phyloP scores from a whole-genome alignment of 129 eudicot genomes.

The Flaveria sonorensis region DNA sequence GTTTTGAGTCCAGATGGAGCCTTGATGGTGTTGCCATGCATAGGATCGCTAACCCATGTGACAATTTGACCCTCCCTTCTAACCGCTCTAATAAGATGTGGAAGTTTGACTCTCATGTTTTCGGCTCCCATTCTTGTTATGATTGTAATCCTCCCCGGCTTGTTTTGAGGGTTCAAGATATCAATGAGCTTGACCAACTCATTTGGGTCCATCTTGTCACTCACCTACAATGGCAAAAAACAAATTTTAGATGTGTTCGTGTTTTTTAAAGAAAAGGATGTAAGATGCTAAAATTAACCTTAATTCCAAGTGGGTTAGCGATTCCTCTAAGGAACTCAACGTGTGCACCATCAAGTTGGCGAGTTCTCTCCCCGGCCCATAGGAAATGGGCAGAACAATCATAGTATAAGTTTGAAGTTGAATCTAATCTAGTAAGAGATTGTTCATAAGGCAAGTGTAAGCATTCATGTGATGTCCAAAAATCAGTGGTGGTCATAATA shows the following conservation, averaged over 20 bases:
- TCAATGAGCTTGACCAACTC: constrained; percentile 90
- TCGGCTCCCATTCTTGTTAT: constrained; percentile 95
- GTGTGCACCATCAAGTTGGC: constrained; percentile 94
- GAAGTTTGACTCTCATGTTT: constrained; percentile 95
- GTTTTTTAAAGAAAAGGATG: background rate
- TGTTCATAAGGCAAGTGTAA: constrained; percentile 88
- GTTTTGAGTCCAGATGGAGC: constrained; percentile 94
- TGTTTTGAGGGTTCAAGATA: constrained; percentile 80
- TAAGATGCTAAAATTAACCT: constrained; percentile 44
- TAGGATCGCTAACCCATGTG: constrained; percentile 96
- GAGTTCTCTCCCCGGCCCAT: constrained; percentile 95
- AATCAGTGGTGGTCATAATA: constrained; percentile 80
- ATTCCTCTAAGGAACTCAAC: constrained; percentile 90
- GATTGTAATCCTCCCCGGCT: constrained; percentile 87
- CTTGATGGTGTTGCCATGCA: constrained; percentile 95
- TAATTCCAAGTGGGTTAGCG: constrained; percentile 91
- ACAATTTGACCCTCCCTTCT: constrained; percentile 81
- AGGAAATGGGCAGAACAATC: constrained; percentile 92
- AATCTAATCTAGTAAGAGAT: constrained; percentile 77
- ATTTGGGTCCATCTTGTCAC: constrained; percentile 88
- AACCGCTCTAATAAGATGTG: constrained; percentile 89
- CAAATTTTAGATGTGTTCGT: constrained; percentile 13
- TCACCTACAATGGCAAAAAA: constrained; percentile 57
- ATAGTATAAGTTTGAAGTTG: constrained; percentile 77
- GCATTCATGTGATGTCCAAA: constrained; percentile 95